Conservation (phyloP, 257 asterid species). For the Apocynum venetum region DNA sequence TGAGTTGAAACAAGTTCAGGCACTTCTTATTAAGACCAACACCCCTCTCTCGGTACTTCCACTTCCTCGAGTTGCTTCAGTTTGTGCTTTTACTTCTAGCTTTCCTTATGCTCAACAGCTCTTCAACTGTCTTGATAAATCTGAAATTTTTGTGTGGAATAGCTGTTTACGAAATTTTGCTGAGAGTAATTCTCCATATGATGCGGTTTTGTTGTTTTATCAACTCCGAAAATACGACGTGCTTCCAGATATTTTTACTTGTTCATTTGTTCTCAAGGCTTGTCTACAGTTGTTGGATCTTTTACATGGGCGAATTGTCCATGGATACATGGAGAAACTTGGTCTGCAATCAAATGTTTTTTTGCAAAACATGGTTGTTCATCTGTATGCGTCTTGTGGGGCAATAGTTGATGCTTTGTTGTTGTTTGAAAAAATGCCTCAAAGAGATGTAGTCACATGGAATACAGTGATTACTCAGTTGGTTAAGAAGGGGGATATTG, state of each 20-base stretch:
- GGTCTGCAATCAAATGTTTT: constrained; percentile 44
- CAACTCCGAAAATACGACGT: constrained; percentile 42
- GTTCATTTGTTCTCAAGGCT: constrained; percentile 59
- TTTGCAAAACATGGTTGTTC: constrained; percentile 40
- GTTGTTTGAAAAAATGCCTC: constrained; percentile 51
- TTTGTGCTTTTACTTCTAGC: constrained; percentile 57
- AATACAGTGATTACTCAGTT: constrained; percentile 61
- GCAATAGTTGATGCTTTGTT: constrained; percentile 30
- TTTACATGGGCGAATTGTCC: constrained; percentile 43
- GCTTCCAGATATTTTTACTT: constrained; percentile 46
- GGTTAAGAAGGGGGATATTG: constrained; percentile 40
- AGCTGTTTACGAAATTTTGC: constrained; percentile 49
- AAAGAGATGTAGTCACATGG: constrained; percentile 63
- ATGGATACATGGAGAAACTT: constrained; percentile 45
- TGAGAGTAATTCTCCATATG: constrained; percentile 38
- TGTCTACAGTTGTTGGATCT: constrained; percentile 37
- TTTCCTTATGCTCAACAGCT: constrained; percentile 51
- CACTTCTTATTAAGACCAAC: constrained; percentile 39
- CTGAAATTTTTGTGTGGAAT: constrained; percentile 43
- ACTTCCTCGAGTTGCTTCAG: constrained; percentile 48
- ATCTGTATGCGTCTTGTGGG: constrained; percentile 58
- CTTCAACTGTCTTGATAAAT: constrained; percentile 22
- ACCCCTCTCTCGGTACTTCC: constrained; percentile 46
- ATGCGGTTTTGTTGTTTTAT: constrained; percentile 51
- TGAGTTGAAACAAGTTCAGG: constrained; percentile 53